Base-by-base conservation (phyloP, 441 rosid genomes). In the Omphalea diandra region DNA sequence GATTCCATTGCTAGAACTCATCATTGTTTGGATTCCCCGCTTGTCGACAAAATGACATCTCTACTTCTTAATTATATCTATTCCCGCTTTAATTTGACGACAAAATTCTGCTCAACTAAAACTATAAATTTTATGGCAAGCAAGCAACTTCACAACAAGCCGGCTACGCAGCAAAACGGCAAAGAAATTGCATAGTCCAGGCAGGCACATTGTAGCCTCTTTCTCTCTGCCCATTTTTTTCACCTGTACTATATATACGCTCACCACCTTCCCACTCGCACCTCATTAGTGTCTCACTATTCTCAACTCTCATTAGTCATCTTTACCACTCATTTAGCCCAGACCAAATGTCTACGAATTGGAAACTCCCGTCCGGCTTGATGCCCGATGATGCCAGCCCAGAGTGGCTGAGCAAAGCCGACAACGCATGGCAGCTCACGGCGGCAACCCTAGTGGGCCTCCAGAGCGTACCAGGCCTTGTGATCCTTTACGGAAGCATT, bases 381-480 rank as follows among this genome's bases (percentile, higher is more conserved):
- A 31, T 22, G 41, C 81, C 80, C 0, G 77, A 78, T 29, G 71
- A 65, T 0, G 72, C 81, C 6, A 78, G 83, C 65, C 90, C 87
- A 0, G 40, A 3, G 0, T 85, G 89, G 89, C 15, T 83, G 70
- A 86, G 78, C 83, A 85, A 83, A 73, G 94, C 83, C 9, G 90
- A 84, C 80, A 85, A 79, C 54, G 86, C 86, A 1, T 88, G 94
- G 90, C 91, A 85, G 75, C 83, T 88, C 22, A 86, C 90, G 0
- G 90, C 90, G 0, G 87, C 88, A 3, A 88, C 94, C 1, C 70
- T 83, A 0, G 94, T 86, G 3, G 88, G 91, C 46, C 71, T 86
- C 15, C 89, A 88, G 75, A 85, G 89, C 61, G 87, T 86, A 20
- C 89, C 87, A 3, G 94, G 94, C 5, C 76, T 85, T 0, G 89